Conservation (phyloP, 768 basidiomycete species). For the Termitomyces sp. region DNA sequence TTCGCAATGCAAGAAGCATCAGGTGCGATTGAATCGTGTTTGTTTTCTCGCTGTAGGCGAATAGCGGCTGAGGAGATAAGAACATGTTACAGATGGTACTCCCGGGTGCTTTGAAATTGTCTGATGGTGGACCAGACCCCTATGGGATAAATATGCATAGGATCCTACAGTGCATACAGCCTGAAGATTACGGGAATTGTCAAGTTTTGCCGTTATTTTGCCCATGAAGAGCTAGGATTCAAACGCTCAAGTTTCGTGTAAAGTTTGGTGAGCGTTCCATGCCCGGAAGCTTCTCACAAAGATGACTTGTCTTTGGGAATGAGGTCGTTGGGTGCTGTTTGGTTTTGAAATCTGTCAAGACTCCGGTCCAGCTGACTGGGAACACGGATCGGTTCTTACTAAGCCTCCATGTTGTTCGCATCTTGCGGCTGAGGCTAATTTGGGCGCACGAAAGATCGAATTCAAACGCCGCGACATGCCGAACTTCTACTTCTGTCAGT, state of each 20-base stretch:
- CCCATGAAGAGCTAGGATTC: too few species aligned
- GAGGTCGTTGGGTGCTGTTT: background rate
- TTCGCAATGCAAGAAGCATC: background rate
- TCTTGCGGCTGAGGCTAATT: background rate
- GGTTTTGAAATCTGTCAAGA: background rate
- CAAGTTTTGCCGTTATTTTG: too few species aligned
- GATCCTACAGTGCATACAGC: too few species aligned
- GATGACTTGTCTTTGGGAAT: too few species aligned
- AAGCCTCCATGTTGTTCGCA: background rate
- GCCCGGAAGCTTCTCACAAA: too few species aligned
- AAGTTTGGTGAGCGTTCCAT: too few species aligned
- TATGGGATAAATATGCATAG: too few species aligned
- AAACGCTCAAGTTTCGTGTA: too few species aligned
- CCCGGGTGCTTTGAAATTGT: too few species aligned
- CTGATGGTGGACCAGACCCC: too few species aligned
- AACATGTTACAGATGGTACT: background rate
- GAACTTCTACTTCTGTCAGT: background rate
- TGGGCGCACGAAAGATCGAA: background rate
- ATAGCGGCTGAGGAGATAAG: background rate
- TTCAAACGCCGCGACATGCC: background rate
- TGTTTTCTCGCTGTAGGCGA: background rate
- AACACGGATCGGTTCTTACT: background rate
- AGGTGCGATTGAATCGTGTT: background rate
- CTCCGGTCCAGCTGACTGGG: background rate
- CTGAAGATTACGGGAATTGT: too few species aligned